Evolutionary conservation across 2,329 filamentous ascomycete species (phyloP).

Genomic region (Nigrospora osmanthi): DNA sequence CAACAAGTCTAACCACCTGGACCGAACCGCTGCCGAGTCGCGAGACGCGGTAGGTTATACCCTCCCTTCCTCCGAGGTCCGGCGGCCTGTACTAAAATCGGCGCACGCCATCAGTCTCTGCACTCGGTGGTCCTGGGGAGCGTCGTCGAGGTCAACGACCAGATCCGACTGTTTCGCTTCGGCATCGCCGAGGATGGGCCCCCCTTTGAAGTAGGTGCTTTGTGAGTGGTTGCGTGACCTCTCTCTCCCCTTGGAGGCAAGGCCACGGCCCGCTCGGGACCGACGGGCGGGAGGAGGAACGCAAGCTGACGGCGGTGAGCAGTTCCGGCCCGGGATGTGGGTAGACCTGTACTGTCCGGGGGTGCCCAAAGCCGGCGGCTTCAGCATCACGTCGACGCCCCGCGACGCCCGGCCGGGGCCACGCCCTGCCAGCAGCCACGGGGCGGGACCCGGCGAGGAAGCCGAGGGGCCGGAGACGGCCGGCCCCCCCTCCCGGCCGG

Average conservation of each 20-base stretch:
- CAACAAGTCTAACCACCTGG: constrained; percentile 40
- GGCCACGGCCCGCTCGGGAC: no score
- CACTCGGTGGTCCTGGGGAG: constrained; percentile 53
- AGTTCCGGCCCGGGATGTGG: constrained; percentile 84
- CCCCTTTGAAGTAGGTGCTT: constrained; percentile 18
- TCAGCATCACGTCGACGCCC: constrained; percentile 78
- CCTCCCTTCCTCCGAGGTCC: neutral
- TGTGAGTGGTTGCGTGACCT: no score
- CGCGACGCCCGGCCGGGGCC: constrained; percentile 32
- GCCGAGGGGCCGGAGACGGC: neutral
- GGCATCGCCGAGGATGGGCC: constrained; percentile 39
- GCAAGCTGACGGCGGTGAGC: constrained; percentile 1
- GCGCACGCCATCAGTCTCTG: constrained; percentile 31
- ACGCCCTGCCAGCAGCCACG: constrained; percentile 3
- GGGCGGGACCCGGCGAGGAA: no score
- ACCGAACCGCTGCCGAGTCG: constrained; percentile 68
- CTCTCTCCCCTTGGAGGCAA: no score
- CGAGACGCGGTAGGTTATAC: constrained; percentile 45
- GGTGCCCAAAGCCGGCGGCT: constrained; percentile 67
- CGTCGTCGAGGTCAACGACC: constrained; percentile 58
- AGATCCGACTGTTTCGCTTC: constrained; percentile 62
- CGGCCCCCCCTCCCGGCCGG: neutral
- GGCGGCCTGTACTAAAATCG: neutral
- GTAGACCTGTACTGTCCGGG: constrained; percentile 72
- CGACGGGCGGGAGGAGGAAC: no score